These are phyloP conservation scores for Rhynchospora tenuis DNA, from an alignment of 176 grass and related monocot species.

Conservation along the genomic window DNA sequence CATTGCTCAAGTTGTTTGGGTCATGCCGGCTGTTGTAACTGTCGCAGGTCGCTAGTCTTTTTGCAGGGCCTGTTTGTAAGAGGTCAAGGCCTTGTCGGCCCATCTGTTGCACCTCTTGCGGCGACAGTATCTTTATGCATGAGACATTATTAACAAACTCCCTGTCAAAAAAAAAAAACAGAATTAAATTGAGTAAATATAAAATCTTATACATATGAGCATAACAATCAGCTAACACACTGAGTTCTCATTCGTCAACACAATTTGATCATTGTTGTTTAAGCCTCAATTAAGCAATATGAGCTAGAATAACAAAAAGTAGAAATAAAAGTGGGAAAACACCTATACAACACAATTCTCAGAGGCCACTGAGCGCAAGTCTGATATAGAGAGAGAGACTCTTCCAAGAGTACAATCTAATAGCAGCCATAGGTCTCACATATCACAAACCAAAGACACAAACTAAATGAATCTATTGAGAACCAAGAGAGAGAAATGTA, in stretches of 20 bases:
- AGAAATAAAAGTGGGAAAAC: neutral
- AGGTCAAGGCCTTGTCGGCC: slow-evolving; percentile 60
- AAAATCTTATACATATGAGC: neutral
- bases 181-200: neutral
- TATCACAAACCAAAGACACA: neutral
- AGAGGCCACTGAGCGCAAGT: neutral
- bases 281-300: neutral
- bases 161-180: slow-evolving; percentile 31
- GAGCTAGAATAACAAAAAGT: neutral
- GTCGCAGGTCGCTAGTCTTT: slow-evolving; percentile 53
- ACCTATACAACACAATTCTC: neutral
- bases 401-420: neutral
- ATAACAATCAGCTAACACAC: neutral
- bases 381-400: neutral
- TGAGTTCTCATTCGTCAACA: neutral
- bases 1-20: slow-evolving; percentile 57
- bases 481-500: neutral
- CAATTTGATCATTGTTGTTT: neutral
- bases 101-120: slow-evolving; percentile 95
- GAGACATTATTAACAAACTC: slow-evolving; percentile 91
- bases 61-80: slow-evolving; percentile 47
- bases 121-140: slow-evolving; percentile 95
- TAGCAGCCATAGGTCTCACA: neutral
- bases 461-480: neutral
- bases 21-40: slow-evolving; percentile 68